A percentile compares a stretch with the other conserved stretches of the same genome.
Conservation (phyloP, 164 flowering plant species). For the Umbilicus rupestris region DNA sequence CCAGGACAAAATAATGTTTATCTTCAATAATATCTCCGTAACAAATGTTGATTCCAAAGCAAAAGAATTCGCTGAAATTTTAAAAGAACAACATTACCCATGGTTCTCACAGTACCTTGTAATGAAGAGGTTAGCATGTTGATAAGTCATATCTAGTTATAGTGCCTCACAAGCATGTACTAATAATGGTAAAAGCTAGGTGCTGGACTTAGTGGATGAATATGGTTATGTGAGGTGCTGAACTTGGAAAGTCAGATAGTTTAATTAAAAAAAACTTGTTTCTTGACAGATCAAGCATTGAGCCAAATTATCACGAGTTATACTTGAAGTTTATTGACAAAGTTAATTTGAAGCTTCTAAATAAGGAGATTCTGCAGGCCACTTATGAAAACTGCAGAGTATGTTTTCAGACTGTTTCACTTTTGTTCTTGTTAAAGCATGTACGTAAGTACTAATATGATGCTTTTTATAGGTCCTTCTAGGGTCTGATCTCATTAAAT, state of each 20-base stretch:
- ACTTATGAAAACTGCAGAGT: slow-evolving; percentile 99
- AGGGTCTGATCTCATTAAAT: slow-evolving; percentile 89
- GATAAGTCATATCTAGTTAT: not conserved
- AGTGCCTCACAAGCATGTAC: not conserved
- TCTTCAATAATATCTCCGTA: slow-evolving; percentile 72
- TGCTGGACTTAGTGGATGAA: not conserved
- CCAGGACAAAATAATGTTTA: slow-evolving; percentile 87
- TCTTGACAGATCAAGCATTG: slow-evolving; percentile 83
- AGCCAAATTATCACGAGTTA: slow-evolving; percentile 94
- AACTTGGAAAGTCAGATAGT: too few species aligned
- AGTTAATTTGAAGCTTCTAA: slow-evolving; percentile 58
- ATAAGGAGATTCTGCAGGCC: slow-evolving; percentile 72
- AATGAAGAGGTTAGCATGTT: slow-evolving; percentile 71
- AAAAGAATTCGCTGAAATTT: slow-evolving; percentile 68
- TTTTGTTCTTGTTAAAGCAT: not conserved
- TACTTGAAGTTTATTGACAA: slow-evolving; percentile 92
- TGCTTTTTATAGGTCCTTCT: slow-evolving; percentile 61
- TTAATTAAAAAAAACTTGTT: not conserved
- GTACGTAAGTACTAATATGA: not conserved
- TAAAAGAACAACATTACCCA: slow-evolving; percentile 69
- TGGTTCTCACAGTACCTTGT: slow-evolving; percentile 99
- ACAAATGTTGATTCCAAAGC: slow-evolving; percentile 77
- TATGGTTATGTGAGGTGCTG: too few species aligned
- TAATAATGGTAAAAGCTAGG: not conserved
- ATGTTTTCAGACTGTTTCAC: slow-evolving; percentile 3